Evolutionary conservation across 2,329 filamentous ascomycete genomes (phyloP), one percentile per base, ranked within the genome.

Genomic region (Ophiostoma sp.): DNA sequence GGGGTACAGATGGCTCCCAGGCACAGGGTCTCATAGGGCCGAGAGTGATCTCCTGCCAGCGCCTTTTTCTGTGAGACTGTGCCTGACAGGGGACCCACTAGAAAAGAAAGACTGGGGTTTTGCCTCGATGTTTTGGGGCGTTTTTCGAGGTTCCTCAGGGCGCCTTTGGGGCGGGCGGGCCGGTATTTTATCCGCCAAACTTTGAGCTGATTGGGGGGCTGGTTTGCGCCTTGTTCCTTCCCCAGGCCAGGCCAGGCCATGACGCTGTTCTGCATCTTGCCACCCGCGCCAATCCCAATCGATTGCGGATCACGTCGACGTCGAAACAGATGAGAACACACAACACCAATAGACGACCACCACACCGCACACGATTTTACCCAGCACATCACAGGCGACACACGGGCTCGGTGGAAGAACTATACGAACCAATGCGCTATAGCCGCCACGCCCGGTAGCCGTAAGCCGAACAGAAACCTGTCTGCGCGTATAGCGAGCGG

Each of bases 161-260:
- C 50, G n/a, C 22, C n/a, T 52, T 25, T 52, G 19, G 8, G 8
- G 17, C 11, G 9, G 61, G 61, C 61, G 61, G 61, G 36, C 61
- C 61, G 55, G 61, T 66, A 66, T 66, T 66, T 64, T 66, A 66
- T 66, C 61, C 61, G 61, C 36, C 61, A 28, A 66, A 28, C 61
- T 63, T 59, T 1, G 59, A 9, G 22, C 6, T 42, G 9, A 12
- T 12, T 42, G 39, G 39, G n/a, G n/a, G n/a, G n/a, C n/a, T n/a
- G n/a, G n/a, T n/a, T 42, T 12, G 39, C 6, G 15, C 39, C 39
- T 42, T n/a, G n/a, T 39, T 42, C 39, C 39, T 42, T 42, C 39
- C 39, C 39, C 39, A 42, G 50, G 2, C 3, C 31, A 39, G 59
- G 9, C 33, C 57, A 36, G n/a, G n/a, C 36, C n/a, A 45, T 66